Percentiles rank a stretch among this genome's conserved stretches.
Conservation (phyloP, 805 yeast genomes). For the Teunomyces atbi region DNA sequence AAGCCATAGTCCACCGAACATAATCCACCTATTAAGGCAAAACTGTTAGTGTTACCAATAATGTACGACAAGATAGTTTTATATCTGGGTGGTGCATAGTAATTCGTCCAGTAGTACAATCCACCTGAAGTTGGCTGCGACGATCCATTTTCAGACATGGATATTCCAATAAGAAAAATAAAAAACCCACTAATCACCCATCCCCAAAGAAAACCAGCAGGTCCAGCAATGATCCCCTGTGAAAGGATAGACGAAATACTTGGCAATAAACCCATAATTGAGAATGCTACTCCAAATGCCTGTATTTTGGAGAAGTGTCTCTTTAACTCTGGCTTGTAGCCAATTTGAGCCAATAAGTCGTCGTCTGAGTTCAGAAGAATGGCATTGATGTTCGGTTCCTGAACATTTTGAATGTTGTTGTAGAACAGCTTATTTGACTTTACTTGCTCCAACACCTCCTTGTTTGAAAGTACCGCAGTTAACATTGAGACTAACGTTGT, state of each 20-base stretch:
- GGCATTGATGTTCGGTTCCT: slow-evolving; percentile 23
- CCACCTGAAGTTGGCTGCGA: slow-evolving; percentile 79
- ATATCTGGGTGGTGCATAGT: slow-evolving; percentile 56
- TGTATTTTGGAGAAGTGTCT: slow-evolving; percentile 61
- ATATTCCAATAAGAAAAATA: slow-evolving; percentile 55
- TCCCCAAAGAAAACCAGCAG: slow-evolving; percentile 69
- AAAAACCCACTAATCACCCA: slow-evolving; percentile 64
- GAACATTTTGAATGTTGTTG: slow-evolving; percentile 30
- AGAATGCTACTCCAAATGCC: slow-evolving; percentile 69
- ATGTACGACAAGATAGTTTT: slow-evolving; percentile 56
- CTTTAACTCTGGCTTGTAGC: slow-evolving; percentile 66
- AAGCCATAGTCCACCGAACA: slow-evolving; percentile 73
- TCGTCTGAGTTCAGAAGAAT: slow-evolving; percentile 16
- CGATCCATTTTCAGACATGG: slow-evolving; percentile 68
- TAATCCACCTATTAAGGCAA: slow-evolving; percentile 64
- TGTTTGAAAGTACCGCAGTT: slow-evolving; percentile 11
- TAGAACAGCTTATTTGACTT: slow-evolving; percentile 21
- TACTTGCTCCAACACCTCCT: slow-evolving; percentile 26
- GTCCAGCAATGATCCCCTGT: slow-evolving; percentile 59
- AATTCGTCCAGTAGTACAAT: slow-evolving; percentile 64
- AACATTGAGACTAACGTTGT: background rate
- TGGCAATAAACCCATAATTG: slow-evolving; percentile 70
- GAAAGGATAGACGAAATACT: slow-evolving; percentile 57
- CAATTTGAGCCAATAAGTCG: slow-evolving; percentile 52
- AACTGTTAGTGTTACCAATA: slow-evolving; percentile 65